Evolutionary conservation across 1,284 basidiomycete species (phyloP).

Genomic region (Leccinum subspadiceum): DNA sequence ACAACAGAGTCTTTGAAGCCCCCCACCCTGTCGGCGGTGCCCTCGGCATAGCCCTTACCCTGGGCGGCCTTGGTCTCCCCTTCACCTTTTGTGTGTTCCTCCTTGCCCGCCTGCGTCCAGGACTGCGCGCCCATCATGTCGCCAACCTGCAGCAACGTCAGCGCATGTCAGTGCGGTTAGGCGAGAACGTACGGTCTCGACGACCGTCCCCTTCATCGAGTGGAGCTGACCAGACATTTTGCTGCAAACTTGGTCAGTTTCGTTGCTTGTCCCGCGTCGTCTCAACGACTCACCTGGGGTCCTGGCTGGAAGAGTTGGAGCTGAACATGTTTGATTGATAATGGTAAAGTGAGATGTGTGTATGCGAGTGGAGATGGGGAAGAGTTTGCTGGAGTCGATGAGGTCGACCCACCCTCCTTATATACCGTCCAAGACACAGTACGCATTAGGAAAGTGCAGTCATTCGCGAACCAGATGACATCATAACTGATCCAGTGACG

Average conservation of each 20-base stretch:
- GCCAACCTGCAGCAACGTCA: slow-evolving; percentile 38
- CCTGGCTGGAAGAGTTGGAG: slow-evolving; percentile 22
- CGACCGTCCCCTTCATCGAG: slow-evolving; percentile 57
- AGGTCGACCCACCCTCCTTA: slow-evolving; percentile 15
- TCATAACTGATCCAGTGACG: slow-evolving; percentile 28
- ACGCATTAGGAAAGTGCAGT: slow-evolving; percentile 34
- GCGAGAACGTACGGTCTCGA: slow-evolving; percentile 46
- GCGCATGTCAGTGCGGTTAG: too few relatives aligned
- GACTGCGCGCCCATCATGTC: slow-evolving; percentile 45
- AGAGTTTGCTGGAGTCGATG: slow-evolving; percentile 1
- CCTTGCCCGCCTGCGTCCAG: slow-evolving; percentile 56
- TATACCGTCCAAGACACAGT: slow-evolving; percentile 22
- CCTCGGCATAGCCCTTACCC: slow-evolving; percentile 56
- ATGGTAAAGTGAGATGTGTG: neutral
- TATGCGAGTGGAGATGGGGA: slow-evolving; percentile 1
- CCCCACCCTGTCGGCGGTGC: slow-evolving; percentile 52
- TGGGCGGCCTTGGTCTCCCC: slow-evolving; percentile 56
- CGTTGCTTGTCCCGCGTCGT: rapidly evolving
- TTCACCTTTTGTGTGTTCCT: slow-evolving; percentile 68
- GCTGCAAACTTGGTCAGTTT: slow-evolving; percentile 32
- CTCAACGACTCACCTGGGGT: slow-evolving; percentile 27
- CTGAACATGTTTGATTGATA: slow-evolving; percentile 2
- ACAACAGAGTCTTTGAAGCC: slow-evolving; percentile 71
- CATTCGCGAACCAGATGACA: slow-evolving; percentile 25
- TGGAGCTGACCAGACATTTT: slow-evolving; percentile 65